A percentile compares a stretch with the other conserved stretches of the same genome.
phyloP scores from a whole-genome alignment of 768 basidiomycete genomes.

The Trametes meyenii region DNA sequence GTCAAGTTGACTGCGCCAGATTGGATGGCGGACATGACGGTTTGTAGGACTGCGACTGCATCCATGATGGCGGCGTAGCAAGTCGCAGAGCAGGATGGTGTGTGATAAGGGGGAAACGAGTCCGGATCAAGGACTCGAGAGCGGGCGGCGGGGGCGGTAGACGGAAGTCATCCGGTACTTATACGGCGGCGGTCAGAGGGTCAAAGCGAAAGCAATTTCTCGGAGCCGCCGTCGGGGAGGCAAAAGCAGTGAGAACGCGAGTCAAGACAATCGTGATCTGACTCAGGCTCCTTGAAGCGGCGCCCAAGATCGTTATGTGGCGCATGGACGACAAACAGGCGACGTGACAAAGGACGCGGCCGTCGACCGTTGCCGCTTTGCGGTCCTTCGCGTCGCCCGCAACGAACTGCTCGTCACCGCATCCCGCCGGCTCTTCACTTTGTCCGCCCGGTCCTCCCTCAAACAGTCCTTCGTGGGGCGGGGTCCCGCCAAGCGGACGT shows the following conservation, averaged over 20 bases:
- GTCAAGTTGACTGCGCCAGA: conserved; percentile 15
- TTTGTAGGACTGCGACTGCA: conserved; percentile 15
- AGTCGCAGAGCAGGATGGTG: background rate
- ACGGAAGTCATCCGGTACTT: background rate
- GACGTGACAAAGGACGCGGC: background rate
- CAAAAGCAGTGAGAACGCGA: conserved; percentile 7
- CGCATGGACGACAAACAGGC: conserved; percentile 6
- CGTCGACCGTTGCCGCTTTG: background rate
- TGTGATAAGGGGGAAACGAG: background rate
- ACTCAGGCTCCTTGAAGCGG: conserved; percentile 2
- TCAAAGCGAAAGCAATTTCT: background rate
- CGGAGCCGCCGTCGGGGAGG: conserved; percentile 4
- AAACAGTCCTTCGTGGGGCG: too few species aligned
- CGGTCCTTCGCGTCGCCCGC: background rate
- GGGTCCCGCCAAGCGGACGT: too few species aligned
- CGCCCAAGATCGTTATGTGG: background rate
- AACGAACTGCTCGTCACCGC: background rate
- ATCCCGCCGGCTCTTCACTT: too few species aligned
- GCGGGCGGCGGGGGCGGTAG: background rate
- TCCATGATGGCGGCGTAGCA: conserved; percentile 3
- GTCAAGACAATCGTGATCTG: conserved; percentile 12
- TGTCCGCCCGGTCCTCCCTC: too few species aligned
- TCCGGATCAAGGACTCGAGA: background rate
- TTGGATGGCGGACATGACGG: conserved; percentile 20
- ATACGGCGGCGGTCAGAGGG: background rate